phyloP scores from a whole-genome alignment of 805 yeast species.

The Saccharomycopsis sp. region DNA sequence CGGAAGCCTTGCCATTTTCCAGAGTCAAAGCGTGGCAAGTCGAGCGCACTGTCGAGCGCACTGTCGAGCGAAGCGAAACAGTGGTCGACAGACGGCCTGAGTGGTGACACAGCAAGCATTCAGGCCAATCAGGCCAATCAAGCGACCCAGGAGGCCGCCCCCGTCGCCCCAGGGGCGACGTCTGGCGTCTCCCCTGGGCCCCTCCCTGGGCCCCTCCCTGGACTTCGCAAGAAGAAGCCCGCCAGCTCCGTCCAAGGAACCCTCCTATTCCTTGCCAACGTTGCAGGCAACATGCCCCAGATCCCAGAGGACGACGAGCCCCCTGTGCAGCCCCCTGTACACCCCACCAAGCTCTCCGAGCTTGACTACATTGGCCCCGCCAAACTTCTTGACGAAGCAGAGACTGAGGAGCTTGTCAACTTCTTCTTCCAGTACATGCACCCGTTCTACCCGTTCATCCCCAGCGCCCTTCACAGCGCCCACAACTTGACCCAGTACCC shows the following conservation, averaged over 20 bases:
- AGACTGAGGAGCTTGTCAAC: conserved; percentile 48
- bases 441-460: conserved; percentile 85
- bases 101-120: too few relatives aligned
- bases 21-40: conserved; percentile 34
- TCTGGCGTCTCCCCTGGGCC: too few relatives aligned
- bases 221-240: conserved; percentile 5
- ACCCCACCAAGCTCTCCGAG: conserved; percentile 34
- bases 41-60: too few relatives aligned
- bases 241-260: conserved; percentile 45
- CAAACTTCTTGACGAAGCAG: conserved; percentile 51
- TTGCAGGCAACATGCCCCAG: conserved; percentile 67
- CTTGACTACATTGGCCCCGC: conserved; percentile 56
- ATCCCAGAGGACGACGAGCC: background rate
- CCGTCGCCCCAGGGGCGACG: too few relatives aligned
- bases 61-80: too few relatives aligned
- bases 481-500: conserved; percentile 69
- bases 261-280: conserved; percentile 61
- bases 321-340: background rate
- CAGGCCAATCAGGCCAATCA: too few relatives aligned
- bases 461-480: conserved; percentile 59
- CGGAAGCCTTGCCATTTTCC: conserved; percentile 69
- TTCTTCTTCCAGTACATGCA: conserved; percentile 71
- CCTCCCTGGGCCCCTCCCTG: background rate
- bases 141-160: too few relatives aligned
- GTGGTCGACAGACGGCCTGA: too few relatives aligned